Evolutionary conservation across 306 rosid species (phyloP), one percentile per base, ranked within the genome.

Genomic region (Cucurbita pepo): DNA sequence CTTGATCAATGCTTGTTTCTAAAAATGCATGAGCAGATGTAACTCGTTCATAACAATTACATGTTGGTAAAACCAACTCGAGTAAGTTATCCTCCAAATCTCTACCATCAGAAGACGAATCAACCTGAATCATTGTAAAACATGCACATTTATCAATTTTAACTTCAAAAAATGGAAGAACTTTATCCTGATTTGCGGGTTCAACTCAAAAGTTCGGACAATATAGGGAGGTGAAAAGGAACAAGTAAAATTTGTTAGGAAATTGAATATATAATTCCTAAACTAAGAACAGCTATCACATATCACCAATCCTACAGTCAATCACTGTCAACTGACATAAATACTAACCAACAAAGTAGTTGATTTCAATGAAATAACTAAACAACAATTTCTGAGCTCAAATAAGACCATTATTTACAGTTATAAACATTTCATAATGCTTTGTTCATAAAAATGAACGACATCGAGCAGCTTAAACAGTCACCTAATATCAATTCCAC

Each of bases 1-100:
- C 96, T 40, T 79, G 79, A 60, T 78, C 85, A 36, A 80, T 70
- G 67, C 84, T 86, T 56, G 79, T 85, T 83, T 86, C 92, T 83
- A 95, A 78, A 74, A 86, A 85, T 45, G 91, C 78, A 75, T 22
- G 80, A 16, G 91, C 79, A 74, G 91, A 76, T 34, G 78, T 80
- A 75, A 77, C 80, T 56, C 86, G 85, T 12, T 81, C 81, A 69
- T 75, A 78, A 55, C 71, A 74, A 14, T 80, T 71, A 73, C 84
- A 63, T 55, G 85, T 73, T 64, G 82, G 83, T 80, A 89, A 84
- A 74, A 86, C 84, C 58, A 95, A 84, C 76, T 91, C 90, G 55
- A 95, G 88, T 78, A 86, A 77, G 69, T 40, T 82, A 47, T 83
- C 88, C 85, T 89, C 92, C 56, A 40, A 69, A 44, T 30, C 36